These are phyloP conservation scores for Coemansia sp. DNA, from an alignment of 192 early-diverging fungal species.

Conservation along the genomic window DNA sequence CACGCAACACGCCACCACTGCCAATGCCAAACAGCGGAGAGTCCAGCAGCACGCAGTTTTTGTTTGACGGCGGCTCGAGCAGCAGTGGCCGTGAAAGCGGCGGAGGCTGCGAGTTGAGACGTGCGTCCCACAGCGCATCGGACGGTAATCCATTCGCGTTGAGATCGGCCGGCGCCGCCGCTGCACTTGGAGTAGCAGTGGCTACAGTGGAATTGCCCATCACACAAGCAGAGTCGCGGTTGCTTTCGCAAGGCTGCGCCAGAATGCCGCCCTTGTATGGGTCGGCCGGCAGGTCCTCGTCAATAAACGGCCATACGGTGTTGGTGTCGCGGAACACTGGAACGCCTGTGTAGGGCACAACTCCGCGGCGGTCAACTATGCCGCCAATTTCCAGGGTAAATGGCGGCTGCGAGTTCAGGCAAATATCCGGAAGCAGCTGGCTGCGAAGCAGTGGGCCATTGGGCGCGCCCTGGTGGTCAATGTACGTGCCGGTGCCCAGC, in stretches of 20 bases:
- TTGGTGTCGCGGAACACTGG: slow-evolving; percentile 88
- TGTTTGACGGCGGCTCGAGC: slow-evolving; percentile 18
- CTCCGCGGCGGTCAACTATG: slow-evolving; percentile 85
- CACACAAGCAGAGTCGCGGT: slow-evolving; percentile 62
- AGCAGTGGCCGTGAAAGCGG: slow-evolving; percentile 8
- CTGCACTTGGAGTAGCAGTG: background rate
- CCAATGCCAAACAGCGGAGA: slow-evolving; percentile 98
- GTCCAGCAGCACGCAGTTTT: slow-evolving; percentile 89
- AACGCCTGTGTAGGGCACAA: slow-evolving; percentile 90
- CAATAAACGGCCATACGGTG: slow-evolving; percentile 85
- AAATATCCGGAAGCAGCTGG: slow-evolving; percentile 85
- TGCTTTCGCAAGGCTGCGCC: slow-evolving; percentile 31
- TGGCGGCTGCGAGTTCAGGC: slow-evolving; percentile 87
- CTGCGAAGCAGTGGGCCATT: slow-evolving; percentile 71
- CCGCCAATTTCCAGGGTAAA: slow-evolving; percentile 90
- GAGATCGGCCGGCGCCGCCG: background rate
- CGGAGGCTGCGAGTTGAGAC: background rate
- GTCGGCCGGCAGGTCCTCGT: slow-evolving; percentile 58
- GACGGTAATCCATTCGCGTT: background rate
- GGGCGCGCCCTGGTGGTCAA: slow-evolving; percentile 64
- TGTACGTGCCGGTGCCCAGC: slow-evolving; percentile 72
- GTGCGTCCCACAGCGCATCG: background rate
- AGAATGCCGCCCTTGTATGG: slow-evolving; percentile 3
- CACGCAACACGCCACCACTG: slow-evolving; percentile 85
- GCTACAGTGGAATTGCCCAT: background rate